These are phyloP conservation scores for Colletotrichum navitas DNA, from an alignment of 2,329 filamentous ascomycete genomes.

Conservation along the genomic window DNA sequence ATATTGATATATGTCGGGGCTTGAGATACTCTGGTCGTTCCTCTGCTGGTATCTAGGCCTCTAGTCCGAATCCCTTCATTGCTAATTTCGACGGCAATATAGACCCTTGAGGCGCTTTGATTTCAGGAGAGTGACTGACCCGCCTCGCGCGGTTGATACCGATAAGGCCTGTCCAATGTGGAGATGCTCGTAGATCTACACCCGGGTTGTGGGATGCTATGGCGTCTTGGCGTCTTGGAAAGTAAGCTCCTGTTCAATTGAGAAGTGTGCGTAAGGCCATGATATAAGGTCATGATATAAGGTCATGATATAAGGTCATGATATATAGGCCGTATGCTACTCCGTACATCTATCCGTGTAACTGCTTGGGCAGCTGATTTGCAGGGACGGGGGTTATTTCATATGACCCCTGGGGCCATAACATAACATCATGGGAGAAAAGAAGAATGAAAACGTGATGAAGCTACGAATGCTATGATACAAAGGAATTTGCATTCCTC, in stretches of 20 bases:
- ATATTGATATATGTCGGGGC: neutral
- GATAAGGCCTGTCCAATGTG: neutral
- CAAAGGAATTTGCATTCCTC: too few relatives aligned
- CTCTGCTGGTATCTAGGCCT: too few relatives aligned
- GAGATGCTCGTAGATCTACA: neutral
- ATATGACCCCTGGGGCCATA: neutral
- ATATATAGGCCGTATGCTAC: slow-evolving; percentile 1
- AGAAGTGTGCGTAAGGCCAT: neutral
- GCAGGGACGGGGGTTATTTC: rapidly evolving
- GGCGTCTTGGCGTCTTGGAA: slow-evolving; percentile 1
- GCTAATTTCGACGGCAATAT: neutral
- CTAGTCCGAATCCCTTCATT: neutral
- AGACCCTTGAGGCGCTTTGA: neutral
- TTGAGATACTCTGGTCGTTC: neutral
- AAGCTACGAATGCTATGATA: too few relatives aligned
- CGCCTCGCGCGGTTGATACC: neutral
- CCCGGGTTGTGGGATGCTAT: neutral
- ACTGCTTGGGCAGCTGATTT: too few relatives aligned
- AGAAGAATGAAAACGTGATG: too few relatives aligned
- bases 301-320: neutral
- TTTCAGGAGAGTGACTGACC: neutral
- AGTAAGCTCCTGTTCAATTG: neutral
- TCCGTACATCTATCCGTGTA: neutral
- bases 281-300: neutral
- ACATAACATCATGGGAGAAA: neutral